Percentiles rank a stretch among this genome's conserved stretches.
Evolutionary conservation across 2,329 filamentous ascomycete genomes (phyloP).

Genomic region (Phialophora macrospora): DNA sequence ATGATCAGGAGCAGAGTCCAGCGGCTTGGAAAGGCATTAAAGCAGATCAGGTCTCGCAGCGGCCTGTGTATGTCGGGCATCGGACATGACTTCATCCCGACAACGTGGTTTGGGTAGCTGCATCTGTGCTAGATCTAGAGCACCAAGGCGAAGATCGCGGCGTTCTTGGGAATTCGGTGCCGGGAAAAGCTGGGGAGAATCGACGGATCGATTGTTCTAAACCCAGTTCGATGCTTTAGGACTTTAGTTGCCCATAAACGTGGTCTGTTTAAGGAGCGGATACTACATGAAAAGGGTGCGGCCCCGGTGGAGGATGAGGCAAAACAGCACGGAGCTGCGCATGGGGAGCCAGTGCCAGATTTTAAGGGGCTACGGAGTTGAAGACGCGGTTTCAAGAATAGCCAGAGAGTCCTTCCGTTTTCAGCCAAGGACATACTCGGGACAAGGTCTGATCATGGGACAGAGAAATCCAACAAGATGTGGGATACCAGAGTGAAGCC

Average conservation of each 20-base stretch:
- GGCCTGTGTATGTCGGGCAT: constrained; percentile 22
- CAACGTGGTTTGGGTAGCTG: not conserved
- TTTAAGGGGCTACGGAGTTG: constrained; percentile 17
- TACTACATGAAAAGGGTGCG: constrained; percentile 9
- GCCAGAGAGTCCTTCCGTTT: not conserved
- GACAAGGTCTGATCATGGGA: not conserved
- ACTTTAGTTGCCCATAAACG: constrained; percentile 9
- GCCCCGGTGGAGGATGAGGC: constrained; percentile 8
- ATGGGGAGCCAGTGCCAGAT: constrained; percentile 9
- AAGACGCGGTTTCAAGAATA: not conserved
- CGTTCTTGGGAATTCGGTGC: constrained; percentile 9
- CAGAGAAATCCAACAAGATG: not conserved
- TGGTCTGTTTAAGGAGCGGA: constrained; percentile 8
- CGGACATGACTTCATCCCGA: constrained; percentile 23
- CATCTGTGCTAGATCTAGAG: constrained; percentile 12
- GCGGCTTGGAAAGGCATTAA: not conserved
- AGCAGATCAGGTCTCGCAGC: not conserved
- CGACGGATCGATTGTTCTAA: constrained; percentile 3
- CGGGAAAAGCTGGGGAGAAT: constrained; percentile 7
- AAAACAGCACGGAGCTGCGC: constrained; percentile 4
- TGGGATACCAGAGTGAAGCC: constrained; percentile 1
- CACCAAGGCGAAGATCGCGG: constrained; percentile 14
- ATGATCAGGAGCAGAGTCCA: not conserved
- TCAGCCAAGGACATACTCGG: not conserved
- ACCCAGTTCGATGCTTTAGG: constrained; percentile 8